Conservation (phyloP, 2,329 filamentous ascomycete species). For the Botryotinia narcissicola region DNA sequence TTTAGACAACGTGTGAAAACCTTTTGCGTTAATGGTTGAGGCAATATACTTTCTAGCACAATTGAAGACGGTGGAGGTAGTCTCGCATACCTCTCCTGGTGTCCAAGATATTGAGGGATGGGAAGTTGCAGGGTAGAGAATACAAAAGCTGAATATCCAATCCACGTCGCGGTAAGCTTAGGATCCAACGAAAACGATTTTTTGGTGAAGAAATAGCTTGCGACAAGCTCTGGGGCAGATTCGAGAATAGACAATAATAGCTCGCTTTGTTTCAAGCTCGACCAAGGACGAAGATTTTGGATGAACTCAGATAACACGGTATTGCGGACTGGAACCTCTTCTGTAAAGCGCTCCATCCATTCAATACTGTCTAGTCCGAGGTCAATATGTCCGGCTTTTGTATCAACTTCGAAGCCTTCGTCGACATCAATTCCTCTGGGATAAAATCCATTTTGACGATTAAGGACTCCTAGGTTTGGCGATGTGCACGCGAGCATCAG, state of each 20-base stretch:
- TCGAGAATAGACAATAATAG: conserved; percentile 77
- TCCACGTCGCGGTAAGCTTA: conserved; percentile 90
- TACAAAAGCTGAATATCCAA: conserved; percentile 86
- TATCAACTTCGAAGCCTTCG: conserved; percentile 46
- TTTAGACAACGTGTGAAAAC: conserved; percentile 76
- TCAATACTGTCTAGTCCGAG: conserved; percentile 67
- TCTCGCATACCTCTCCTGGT: conserved; percentile 57
- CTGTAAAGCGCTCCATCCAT: conserved; percentile 65
- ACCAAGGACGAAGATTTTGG: conserved; percentile 77
- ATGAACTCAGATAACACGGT: conserved; percentile 75
- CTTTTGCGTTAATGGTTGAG: conserved; percentile 76
- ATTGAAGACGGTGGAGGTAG: conserved; percentile 76
- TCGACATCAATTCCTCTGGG: conserved; percentile 66
- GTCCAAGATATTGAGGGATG: conserved; percentile 70
- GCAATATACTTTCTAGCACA: conserved; percentile 82
- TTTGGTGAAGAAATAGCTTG: conserved; percentile 81
- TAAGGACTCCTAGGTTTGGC: conserved; percentile 68
- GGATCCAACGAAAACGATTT: conserved; percentile 83
- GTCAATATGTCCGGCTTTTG: conserved; percentile 52
- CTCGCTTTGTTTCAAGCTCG: conserved; percentile 76
- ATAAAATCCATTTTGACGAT: conserved; percentile 80
- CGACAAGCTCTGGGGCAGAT: conserved; percentile 79
- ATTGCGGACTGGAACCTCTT: conserved; percentile 74
- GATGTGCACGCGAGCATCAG: conserved; percentile 73
- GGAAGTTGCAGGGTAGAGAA: conserved; percentile 76